A percentile compares a stretch with the other conserved stretches of the same genome.
phyloP scores from a whole-genome alignment of 1,284 basidiomycete genomes.

The Porodaedalea pini region DNA sequence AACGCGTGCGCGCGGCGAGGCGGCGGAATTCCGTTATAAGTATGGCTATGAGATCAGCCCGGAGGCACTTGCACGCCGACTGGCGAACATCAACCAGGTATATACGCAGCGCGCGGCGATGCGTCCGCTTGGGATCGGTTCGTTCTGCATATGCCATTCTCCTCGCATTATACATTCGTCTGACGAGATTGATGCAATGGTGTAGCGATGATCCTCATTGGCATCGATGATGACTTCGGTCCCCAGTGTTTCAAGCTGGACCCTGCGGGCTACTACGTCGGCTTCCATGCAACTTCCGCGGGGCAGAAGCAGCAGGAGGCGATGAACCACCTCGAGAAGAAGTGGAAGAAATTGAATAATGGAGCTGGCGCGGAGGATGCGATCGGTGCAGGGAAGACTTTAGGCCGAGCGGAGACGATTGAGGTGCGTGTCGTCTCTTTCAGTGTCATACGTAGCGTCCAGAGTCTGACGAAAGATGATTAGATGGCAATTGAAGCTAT shows the following conservation, averaged over 20 bases:
- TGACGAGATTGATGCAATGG: background rate
- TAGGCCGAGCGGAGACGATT: slow-evolving; percentile 70
- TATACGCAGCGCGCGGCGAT: slow-evolving; percentile 98
- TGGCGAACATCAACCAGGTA: slow-evolving; percentile 99
- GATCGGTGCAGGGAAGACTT: slow-evolving; percentile 59
- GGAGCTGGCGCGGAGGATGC: slow-evolving; percentile 75
- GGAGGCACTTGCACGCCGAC: slow-evolving; percentile 86
- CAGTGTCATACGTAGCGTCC: background rate
- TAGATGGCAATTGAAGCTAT: slow-evolving; percentile 95
- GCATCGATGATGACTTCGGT: slow-evolving; percentile 84
- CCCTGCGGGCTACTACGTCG: slow-evolving; percentile 97
- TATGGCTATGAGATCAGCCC: slow-evolving; percentile 98
- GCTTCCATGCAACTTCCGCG: slow-evolving; percentile 94
- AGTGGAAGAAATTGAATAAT: slow-evolving; percentile 92
- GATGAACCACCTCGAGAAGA: slow-evolving; percentile 98
- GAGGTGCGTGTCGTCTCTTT: slow-evolving; percentile 52
- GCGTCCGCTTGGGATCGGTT: slow-evolving; percentile 94
- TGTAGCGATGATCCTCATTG: slow-evolving; percentile 94
- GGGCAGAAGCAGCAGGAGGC: slow-evolving; percentile 99
- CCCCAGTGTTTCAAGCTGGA: slow-evolving; percentile 98
- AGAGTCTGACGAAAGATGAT: background rate
- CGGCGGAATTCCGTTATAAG: slow-evolving; percentile 94
- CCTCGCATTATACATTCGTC: background rate
- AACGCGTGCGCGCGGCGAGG: slow-evolving; percentile 83
- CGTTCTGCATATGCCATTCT: slow-evolving; percentile 28